Base-by-base conservation (phyloP, 2,329 filamentous ascomycete genomes). In the Colletotrichum navitas region DNA sequence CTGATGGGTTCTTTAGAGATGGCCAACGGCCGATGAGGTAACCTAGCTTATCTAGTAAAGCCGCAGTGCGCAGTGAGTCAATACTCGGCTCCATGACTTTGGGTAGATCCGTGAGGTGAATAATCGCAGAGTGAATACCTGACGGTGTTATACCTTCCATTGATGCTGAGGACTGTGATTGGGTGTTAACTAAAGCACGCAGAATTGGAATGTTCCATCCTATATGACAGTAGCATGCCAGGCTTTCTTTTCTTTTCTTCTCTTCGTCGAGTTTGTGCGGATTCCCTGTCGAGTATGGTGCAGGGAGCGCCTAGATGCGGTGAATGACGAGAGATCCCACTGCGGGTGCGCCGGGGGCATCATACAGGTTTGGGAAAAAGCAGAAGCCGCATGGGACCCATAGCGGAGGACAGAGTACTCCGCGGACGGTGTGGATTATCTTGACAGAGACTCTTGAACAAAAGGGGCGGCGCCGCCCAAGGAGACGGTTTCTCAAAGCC, bases 221-320 rank as follows among this genome's bases (percentile, higher is more conserved):
- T 64, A 63, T 43, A 14, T 39, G n/a, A 45, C 29, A 59, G 58
- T 21, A 63, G 29, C 68, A 68, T 68, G 43, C 45, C 49, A 49
- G 54, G 68, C 52, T 58, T 51, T 54, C 54, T 52, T 67, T 71
- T 68, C 29, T 47, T 71, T 26, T 68, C 34, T 59, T 45, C 18
- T 12, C 26, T 59, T 45, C 18, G 49, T 26, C 29, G 24, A 47
- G 29, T 55, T 39, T 49, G 62, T 24, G 24, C n/a, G 26, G 36
- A 39, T 24, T 60, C 62, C 52, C 43, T 66, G 54, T 54, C 49
- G 34, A 54, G 65, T 18, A 54, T 60, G 34, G 58, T 45, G 41
- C 43, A 56, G 41, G 41, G 47, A 21, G 56, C 54, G n/a, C 18
- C 34, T 12, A 21, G 49, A 21, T 41, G 49, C 39, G 39, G 51